Conservation (phyloP, 257 asterid genomes). For the Vinca minor region DNA sequence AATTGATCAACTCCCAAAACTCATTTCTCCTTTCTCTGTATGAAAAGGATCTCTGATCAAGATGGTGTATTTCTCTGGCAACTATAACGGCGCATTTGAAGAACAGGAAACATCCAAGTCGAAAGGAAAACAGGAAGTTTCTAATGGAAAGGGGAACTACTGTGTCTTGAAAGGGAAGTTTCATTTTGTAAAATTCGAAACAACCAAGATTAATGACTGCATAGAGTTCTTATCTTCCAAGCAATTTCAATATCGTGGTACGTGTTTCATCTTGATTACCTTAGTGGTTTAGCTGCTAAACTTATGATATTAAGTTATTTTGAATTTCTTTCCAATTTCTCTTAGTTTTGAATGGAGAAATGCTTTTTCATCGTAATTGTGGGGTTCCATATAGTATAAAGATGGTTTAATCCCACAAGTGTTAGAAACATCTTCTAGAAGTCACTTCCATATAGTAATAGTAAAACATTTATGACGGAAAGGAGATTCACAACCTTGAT, state of each 20-base stretch:
- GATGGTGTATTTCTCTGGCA: slow-evolving; percentile 57
- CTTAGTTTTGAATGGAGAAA: not conserved
- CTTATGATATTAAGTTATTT: not conserved
- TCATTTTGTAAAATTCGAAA: slow-evolving; percentile 35
- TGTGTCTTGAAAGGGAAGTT: slow-evolving; percentile 29
- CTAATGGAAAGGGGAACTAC: slow-evolving; percentile 23
- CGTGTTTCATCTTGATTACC: slow-evolving; percentile 8
- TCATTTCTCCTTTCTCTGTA: slow-evolving; percentile 2
- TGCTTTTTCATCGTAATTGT: not conserved
- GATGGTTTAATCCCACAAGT: too few species aligned
- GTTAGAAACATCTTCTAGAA: too few species aligned
- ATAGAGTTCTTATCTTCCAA: slow-evolving; percentile 36
- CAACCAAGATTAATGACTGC: slow-evolving; percentile 37
- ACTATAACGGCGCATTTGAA: slow-evolving; percentile 16
- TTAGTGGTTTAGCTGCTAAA: not conserved
- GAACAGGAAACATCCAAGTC: slow-evolving; percentile 18
- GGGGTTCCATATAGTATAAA: not conserved
- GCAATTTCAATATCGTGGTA: slow-evolving; percentile 27
- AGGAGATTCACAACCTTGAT: too few species aligned
- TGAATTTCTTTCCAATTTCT: not conserved
- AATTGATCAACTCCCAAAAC: not conserved
- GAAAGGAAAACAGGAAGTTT: slow-evolving; percentile 11
- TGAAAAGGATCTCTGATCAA: slow-evolving; percentile 69
- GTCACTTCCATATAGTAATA: too few species aligned
- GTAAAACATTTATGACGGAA: too few species aligned